phyloP scores from a whole-genome alignment of 345 rosid genomes.

The Euclidium syriacum region DNA sequence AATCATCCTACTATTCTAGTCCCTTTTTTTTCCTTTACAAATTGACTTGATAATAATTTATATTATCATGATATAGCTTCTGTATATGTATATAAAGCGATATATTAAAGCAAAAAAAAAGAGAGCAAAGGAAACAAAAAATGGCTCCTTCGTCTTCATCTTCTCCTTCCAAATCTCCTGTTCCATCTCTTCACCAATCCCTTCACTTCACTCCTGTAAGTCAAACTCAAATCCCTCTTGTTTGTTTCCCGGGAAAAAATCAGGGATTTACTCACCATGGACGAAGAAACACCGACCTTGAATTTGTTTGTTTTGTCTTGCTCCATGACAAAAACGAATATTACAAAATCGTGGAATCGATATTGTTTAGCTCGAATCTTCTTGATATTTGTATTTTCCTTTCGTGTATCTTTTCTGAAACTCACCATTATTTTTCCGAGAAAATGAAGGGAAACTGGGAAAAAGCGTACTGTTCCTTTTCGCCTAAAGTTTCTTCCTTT shows the following conservation, averaged over 20 bases:
- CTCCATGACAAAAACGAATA: background rate
- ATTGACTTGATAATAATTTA: conserved; percentile 22
- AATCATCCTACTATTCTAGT: conserved; percentile 1
- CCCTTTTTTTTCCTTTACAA: background rate
- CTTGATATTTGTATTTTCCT: background rate
- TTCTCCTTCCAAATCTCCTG: conserved; percentile 56
- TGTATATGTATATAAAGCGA: background rate
- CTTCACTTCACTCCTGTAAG: conserved; percentile 78
- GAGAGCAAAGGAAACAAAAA: conserved; percentile 10
- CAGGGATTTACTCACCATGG: background rate
- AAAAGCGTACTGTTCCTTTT: conserved; percentile 1
- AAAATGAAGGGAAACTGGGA: background rate
- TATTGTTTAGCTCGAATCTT: background rate
- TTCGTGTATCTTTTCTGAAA: no score
- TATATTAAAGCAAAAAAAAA: conserved; percentile 2
- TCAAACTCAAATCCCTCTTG: background rate
- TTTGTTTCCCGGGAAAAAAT: conserved; percentile 12
- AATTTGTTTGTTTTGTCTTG: conserved; percentile 7
- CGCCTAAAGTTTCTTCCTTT: conserved; percentile 16
- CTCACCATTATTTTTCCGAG: background rate
- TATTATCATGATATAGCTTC: conserved; percentile 16
- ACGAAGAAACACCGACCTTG: conserved; percentile 1
- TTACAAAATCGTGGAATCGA: background rate
- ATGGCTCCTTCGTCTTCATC: conserved; percentile 71
- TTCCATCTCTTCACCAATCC: conserved; percentile 45